Evolutionary conservation across 2,329 filamentous ascomycete species (phyloP), one percentile per base, ranked within the genome.

Genomic region (Chaetoscypha palmicola): DNA sequence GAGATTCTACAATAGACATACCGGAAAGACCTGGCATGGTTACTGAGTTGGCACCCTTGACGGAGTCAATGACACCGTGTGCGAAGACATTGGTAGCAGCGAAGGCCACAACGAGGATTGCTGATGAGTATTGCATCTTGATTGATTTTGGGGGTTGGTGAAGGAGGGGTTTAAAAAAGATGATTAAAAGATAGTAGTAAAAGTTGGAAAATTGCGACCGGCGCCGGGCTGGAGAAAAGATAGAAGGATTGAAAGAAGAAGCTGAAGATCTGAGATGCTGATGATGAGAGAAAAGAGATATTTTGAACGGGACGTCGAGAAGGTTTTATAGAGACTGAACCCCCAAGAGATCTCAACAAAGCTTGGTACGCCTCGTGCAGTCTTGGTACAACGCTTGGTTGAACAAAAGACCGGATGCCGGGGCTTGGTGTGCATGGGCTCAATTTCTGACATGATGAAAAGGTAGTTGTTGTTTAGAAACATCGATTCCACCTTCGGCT

Each of bases 11-110:
- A 24, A 20, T 28, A 30, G 20, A 30, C 70, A 72, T 73, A 41
- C 66, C 71, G 62, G 62, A 72, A 38, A 81, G 71, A 60, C 74
- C 77, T 24, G 77, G 76, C 77, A 82, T 81, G 51, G 61, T 69
- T 35, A 81, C 77, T 24, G 32, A 72, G 55, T 81, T 81, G 52
- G 75, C 73, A 39, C 77, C 77, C 55, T 71, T 62, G 49, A 79
- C 66, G 35, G 68, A 60, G 50, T 71, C 70, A 55, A 79, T 64
- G 38, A 79, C 65, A 59, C 76, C 76, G 62, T 81, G 77, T 44
- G 71, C 73, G 40, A 70, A 69, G 52, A 68, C 67, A 50, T 67
- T 60, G 46, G 67, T 62, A 45, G 51, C 47, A 45, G 62, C 60
- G 38, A 68, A 54, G 57, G 72, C 66, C 53, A 69, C 62, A 49